Conservation (phyloP, 1,284 basidiomycete genomes). For the Cystobasidium sp. region DNA sequence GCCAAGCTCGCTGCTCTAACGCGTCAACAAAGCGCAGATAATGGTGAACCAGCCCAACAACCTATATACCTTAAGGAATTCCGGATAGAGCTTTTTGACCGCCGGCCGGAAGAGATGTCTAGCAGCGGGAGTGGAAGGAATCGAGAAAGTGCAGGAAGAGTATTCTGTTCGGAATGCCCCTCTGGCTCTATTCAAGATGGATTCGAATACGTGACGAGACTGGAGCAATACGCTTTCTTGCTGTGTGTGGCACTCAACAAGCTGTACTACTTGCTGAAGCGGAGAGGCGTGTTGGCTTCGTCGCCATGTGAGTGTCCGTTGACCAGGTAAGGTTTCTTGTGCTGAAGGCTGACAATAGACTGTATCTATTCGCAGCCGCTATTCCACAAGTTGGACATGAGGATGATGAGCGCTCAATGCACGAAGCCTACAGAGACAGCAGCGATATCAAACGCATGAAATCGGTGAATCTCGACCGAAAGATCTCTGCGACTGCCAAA, state of each 20-base stretch:
- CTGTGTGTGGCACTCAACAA: constrained; percentile 92
- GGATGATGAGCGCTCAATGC: constrained; percentile 51
- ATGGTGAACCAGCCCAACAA: constrained; percentile 59
- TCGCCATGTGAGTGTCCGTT: constrained; percentile 66
- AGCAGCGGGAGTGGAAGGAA: constrained; percentile 5
- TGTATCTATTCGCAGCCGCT: constrained; percentile 7
- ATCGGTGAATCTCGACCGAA: constrained; percentile 86
- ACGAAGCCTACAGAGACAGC: constrained; percentile 74
- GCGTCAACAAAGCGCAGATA: constrained; percentile 36
- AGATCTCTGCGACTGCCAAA: constrained; percentile 82
- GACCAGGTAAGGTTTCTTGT: not conserved
- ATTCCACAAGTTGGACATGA: constrained; percentile 19
- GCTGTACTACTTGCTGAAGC: constrained; percentile 86
- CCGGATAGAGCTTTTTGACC: constrained; percentile 46
- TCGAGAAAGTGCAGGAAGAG: constrained; percentile 53
- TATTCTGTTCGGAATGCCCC: constrained; percentile 78
- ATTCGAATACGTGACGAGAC: constrained; percentile 86
- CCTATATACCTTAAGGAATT: constrained; percentile 56
- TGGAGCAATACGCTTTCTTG: constrained; percentile 98
- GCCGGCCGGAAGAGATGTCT: constrained; percentile 46
- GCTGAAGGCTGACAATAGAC: not conserved
- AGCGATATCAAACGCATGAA: constrained; percentile 93
- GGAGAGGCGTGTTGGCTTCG: constrained; percentile 84
- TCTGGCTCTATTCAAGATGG: constrained; percentile 62
- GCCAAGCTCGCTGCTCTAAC: constrained; percentile 7